These are phyloP conservation scores for Huntiella abstrusa DNA, from an alignment of 2,329 filamentous ascomycete genomes.

Conservation along the genomic window DNA sequence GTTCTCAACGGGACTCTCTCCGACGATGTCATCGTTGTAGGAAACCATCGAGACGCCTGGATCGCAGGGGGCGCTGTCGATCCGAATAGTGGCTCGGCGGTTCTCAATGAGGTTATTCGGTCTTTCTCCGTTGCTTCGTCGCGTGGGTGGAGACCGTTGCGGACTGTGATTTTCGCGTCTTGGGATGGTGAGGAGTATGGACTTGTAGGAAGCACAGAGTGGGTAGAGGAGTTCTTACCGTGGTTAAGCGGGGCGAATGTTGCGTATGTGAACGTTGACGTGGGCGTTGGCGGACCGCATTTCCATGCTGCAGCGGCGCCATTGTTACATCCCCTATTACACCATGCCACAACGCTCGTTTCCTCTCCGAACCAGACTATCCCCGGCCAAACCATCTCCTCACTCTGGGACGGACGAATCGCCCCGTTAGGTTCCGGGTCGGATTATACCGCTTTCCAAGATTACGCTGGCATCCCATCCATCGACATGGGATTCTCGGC, in stretches of 20 bases:
- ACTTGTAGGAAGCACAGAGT: constrained; percentile 72
- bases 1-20: constrained; percentile 72
- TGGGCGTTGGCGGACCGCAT: constrained; percentile 45
- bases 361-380: constrained; percentile 63
- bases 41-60: constrained; percentile 89
- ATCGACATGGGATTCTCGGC: constrained; percentile 42
- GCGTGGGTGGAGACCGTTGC: constrained; percentile 40
- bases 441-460: constrained; percentile 59
- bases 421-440: constrained; percentile 52
- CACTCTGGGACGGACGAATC: constrained; percentile 45
- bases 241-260: constrained; percentile 59
- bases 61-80: constrained; percentile 69
- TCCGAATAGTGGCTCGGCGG: constrained; percentile 65
- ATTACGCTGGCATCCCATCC: constrained; percentile 48
- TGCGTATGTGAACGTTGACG: constrained; percentile 75
- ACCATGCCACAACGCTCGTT: constrained; percentile 44
- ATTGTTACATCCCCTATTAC: constrained; percentile 53
- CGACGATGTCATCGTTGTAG: constrained; percentile 73
- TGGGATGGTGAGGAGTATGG: constrained; percentile 79
- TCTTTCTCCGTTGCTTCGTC: constrained; percentile 53
- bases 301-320: constrained; percentile 53
- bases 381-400: constrained; percentile 47
- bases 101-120: constrained; percentile 59
- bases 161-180: constrained; percentile 77
- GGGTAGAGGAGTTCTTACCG: constrained; percentile 76